A percentile compares a stretch with the other conserved stretches of the same genome.
phyloP scores from a whole-genome alignment of 192 early-diverging fungal species.

The Polychytrium aggregatum region DNA sequence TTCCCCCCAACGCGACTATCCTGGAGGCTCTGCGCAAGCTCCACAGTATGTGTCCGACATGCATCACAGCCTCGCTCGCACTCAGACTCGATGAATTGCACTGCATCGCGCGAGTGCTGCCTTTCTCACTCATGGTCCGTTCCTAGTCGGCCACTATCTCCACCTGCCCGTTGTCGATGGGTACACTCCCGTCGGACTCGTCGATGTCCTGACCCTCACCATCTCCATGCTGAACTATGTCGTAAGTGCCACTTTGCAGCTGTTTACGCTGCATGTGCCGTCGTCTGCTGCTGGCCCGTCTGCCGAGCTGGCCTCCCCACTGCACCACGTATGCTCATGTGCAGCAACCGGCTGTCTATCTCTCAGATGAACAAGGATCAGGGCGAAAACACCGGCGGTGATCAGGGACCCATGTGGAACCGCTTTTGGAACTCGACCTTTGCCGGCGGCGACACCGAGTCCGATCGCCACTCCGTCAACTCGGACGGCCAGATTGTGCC shows the following conservation, averaged over 20 bases:
- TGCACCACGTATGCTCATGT: too few relatives aligned
- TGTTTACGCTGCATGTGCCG: too few relatives aligned
- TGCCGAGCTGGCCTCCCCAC: too few relatives aligned
- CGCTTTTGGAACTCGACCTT: slow-evolving; percentile 30
- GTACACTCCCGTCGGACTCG: slow-evolving; percentile 20
- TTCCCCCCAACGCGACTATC: slow-evolving; percentile 21
- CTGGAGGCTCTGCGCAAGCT: slow-evolving; percentile 39
- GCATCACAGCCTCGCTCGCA: too few relatives aligned
- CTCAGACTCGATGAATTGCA: too few relatives aligned
- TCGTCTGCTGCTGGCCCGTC: too few relatives aligned
- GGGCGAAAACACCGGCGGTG: neutral
- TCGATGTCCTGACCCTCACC: slow-evolving; percentile 35
- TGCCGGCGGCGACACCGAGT: slow-evolving; percentile 10
- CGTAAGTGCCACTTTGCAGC: slow-evolving; percentile 4
- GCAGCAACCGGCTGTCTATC: too few relatives aligned
- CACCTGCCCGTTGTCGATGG: slow-evolving; percentile 36
- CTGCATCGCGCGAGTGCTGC: too few relatives aligned
- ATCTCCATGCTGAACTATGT: slow-evolving; percentile 34
- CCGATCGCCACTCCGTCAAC: slow-evolving; percentile 16
- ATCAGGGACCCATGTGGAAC: slow-evolving; percentile 28
- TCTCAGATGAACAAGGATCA: too few relatives aligned
- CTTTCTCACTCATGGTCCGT: too few relatives aligned
- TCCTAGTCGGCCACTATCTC: slow-evolving; percentile 33
- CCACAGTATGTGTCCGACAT: slow-evolving; percentile 17
- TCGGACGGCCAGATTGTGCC: slow-evolving; percentile 13